A percentile compares a stretch with the other conserved stretches of the same genome.
These are phyloP conservation scores for Exserohilum rostratum DNA, from an alignment of 2,329 filamentous ascomycete genomes.

Conservation along the genomic window DNA sequence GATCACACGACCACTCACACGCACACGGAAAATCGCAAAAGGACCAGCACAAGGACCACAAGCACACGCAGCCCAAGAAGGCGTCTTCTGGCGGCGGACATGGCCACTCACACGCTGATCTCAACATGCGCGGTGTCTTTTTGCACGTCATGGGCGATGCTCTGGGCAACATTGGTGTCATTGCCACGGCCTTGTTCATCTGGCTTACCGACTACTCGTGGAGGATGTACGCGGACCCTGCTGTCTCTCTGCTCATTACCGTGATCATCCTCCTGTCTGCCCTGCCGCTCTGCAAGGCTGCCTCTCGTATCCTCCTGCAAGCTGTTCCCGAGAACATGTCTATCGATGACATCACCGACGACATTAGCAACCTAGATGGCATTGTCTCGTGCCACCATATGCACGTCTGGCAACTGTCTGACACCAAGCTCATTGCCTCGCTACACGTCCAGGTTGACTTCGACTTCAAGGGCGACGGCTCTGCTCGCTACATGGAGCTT, in stretches of 20 bases:
- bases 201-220: constrained; percentile 85
- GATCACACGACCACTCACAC: constrained; percentile 13
- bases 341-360: constrained; percentile 87
- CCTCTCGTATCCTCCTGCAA: constrained; percentile 87
- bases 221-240: constrained; percentile 87
- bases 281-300: constrained; percentile 78
- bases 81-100: constrained; percentile 64
- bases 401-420: constrained; percentile 96
- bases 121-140: constrained; percentile 88
- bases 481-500: constrained; percentile 85
- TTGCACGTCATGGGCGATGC: constrained; percentile 78
- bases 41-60: constrained; percentile 70
- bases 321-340: constrained; percentile 89
- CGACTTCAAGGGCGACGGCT: constrained; percentile 81
- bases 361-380: constrained; percentile 83
- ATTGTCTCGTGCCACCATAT: constrained; percentile 93
- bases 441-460: constrained; percentile 93
- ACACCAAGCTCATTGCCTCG: constrained; percentile 91
- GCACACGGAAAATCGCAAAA: constrained; percentile 26
- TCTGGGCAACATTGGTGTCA: constrained; percentile 85
- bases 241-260: constrained; percentile 93
- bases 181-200: constrained; percentile 82
- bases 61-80: constrained; percentile 79
- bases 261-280: constrained; percentile 74
- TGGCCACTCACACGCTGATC: constrained; percentile 80